A percentile compares a stretch with the other conserved stretches of the same genome.
Conservation (phyloP, 2,329 filamentous ascomycete species). For the Arthrobotrys musiformis region DNA sequence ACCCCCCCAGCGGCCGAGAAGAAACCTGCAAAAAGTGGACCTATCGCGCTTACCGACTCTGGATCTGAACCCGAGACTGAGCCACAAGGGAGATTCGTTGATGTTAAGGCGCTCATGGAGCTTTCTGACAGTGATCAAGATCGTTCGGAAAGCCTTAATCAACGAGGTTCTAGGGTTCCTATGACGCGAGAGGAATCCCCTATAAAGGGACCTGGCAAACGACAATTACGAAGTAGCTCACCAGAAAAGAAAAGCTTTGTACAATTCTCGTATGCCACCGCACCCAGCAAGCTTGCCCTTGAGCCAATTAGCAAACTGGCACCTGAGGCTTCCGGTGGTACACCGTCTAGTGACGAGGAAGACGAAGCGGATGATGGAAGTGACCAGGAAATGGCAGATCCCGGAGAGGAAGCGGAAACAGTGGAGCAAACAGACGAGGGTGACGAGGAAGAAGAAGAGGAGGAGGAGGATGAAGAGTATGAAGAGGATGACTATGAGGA, state of each 20-base stretch:
- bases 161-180: not conserved
- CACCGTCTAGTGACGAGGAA: slow-evolving; percentile 17
- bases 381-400: slow-evolving; percentile 17
- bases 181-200: slow-evolving; percentile 47
- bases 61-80: slow-evolving; percentile 19
- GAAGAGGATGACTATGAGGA: not conserved
- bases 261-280: slow-evolving; percentile 17
- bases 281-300: slow-evolving; percentile 22
- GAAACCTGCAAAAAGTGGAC: slow-evolving; percentile 35
- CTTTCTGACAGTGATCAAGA: slow-evolving; percentile 39
- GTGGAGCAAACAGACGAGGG: too few species aligned
- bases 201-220: slow-evolving; percentile 36
- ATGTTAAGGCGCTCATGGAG: slow-evolving; percentile 12
- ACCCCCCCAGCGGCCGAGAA: slow-evolving; percentile 53
- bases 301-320: slow-evolving; percentile 18
- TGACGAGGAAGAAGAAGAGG: not conserved
- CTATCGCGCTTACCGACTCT: slow-evolving; percentile 2
- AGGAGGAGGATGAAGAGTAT: slow-evolving; percentile 14
- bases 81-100: slow-evolving; percentile 1
- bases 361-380: slow-evolving; percentile 3
- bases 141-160: not conserved
- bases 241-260: slow-evolving; percentile 31
- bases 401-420: not conserved
- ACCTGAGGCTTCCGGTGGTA: not conserved
- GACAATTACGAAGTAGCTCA: slow-evolving; percentile 35